Percentiles rank a stretch among this genome's conserved stretches.
These are phyloP conservation scores for Eragrostis tef DNA, from an alignment of 202 grass and related monocot species.

Conservation along the genomic window DNA sequence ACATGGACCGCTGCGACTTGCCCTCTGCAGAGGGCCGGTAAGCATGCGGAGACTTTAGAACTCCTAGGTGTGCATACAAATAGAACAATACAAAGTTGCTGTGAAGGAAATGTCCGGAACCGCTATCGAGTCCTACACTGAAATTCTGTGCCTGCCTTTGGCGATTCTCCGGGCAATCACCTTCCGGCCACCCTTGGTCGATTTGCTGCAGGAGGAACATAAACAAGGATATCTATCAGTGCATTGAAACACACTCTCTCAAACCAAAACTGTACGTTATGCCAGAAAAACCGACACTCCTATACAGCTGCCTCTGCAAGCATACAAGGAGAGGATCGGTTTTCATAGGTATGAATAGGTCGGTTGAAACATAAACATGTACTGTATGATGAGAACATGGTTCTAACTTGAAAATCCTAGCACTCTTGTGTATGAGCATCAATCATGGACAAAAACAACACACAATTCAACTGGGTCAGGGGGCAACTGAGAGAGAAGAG, in stretches of 20 bases:
- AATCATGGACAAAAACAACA: too few species aligned
- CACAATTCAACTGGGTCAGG: background rate
- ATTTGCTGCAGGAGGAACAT: constrained; percentile 54
- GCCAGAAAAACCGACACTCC: too few species aligned
- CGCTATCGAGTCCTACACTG: constrained; percentile 50
- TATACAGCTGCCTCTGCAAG: too few species aligned
- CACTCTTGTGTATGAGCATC: too few species aligned
- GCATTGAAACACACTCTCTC: background rate
- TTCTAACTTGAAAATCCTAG: too few species aligned
- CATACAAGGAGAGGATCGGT: too few species aligned
- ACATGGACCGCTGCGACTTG: background rate
- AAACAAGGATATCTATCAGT: constrained; percentile 20
- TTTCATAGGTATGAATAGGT: too few species aligned
- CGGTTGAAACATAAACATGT: too few species aligned
- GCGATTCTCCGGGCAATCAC: constrained; percentile 89
- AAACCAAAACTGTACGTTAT: background rate
- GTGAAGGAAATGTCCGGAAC: background rate
- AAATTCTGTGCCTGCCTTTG: constrained; percentile 84
- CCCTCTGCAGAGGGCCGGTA: background rate
- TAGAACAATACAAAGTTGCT: constrained; percentile 1
- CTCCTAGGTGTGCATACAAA: constrained; percentile 21
- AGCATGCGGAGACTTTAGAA: background rate
- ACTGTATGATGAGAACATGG: too few species aligned
- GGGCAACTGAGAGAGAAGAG: constrained; percentile 16
- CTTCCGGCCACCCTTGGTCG: constrained; percentile 82